Percentiles rank a stretch among this genome's conserved stretches.
These are phyloP conservation scores for Niebla homalea DNA, from an alignment of 495 filamentous ascomycete genomes.

Conservation along the genomic window DNA sequence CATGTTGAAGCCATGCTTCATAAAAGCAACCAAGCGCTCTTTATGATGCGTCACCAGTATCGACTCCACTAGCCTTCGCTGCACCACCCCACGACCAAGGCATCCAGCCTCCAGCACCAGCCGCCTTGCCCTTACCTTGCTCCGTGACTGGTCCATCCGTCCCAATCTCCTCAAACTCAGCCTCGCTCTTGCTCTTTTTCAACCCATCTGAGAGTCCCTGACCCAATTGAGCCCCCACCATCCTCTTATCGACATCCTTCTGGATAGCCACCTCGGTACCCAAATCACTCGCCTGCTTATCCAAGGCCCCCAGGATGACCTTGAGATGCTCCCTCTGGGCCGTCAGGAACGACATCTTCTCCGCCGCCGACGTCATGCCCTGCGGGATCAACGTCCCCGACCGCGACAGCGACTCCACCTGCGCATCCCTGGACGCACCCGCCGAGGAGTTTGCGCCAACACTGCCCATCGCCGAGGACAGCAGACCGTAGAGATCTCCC, in stretches of 20 bases:
- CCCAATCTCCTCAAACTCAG: constrained; percentile 69
- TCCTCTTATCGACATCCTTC: constrained; percentile 30
- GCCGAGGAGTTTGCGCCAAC: constrained; percentile 24
- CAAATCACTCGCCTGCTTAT: constrained; percentile 51
- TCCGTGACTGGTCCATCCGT: constrained; percentile 29
- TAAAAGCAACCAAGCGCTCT: neutral
- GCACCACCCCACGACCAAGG: constrained; percentile 39
- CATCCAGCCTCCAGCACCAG: constrained; percentile 38
- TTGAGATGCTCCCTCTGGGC: constrained; percentile 61
- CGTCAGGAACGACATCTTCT: constrained; percentile 56
- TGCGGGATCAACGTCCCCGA: constrained; percentile 56
- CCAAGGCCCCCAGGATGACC: constrained; percentile 57
- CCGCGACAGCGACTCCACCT: constrained; percentile 38
- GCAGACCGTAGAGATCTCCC: constrained; percentile 58
- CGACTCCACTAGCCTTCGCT: constrained; percentile 6
- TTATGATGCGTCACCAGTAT: constrained; percentile 3
- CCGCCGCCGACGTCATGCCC: constrained; percentile 42
- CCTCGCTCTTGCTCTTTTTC: constrained; percentile 59
- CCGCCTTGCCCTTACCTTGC: constrained; percentile 16
- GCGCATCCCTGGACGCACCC: constrained; percentile 33
- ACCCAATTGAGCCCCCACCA: constrained; percentile 24
- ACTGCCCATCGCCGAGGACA: constrained; percentile 53
- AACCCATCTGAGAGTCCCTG: constrained; percentile 40
- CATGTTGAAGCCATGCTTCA: too few species aligned
- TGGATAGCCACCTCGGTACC: constrained; percentile 24